These are phyloP conservation scores for Diplodia mutila DNA, from an alignment of 2,329 filamentous ascomycete genomes.

Conservation along the genomic window DNA sequence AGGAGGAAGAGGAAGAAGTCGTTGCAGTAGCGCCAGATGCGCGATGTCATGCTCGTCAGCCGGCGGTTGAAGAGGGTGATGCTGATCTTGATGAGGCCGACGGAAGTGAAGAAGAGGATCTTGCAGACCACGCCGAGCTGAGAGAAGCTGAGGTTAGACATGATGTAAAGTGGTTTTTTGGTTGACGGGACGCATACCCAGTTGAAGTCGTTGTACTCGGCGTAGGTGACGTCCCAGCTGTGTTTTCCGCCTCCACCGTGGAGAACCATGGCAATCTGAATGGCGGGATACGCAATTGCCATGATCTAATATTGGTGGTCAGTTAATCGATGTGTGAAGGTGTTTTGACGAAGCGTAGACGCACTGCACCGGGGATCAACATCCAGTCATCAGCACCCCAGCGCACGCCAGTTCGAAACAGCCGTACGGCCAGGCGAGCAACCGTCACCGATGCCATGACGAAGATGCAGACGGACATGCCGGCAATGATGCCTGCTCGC, in stretches of 20 bases:
- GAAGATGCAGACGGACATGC: conserved; percentile 36
- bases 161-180: no score
- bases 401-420: conserved; percentile 33
- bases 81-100: conserved; percentile 44
- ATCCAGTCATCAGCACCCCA: conserved; percentile 43
- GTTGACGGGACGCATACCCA: background rate
- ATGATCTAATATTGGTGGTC: conserved; percentile 24
- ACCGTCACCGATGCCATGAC: conserved; percentile 37
- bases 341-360: conserved; percentile 13
- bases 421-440: conserved; percentile 35
- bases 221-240: conserved; percentile 41
- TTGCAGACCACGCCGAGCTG: conserved; percentile 32
- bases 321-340: background rate
- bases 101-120: conserved; percentile 36
- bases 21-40: conserved; percentile 37
- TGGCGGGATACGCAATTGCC: conserved; percentile 35
- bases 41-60: conserved; percentile 38
- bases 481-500: conserved; percentile 34
- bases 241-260: conserved; percentile 36
- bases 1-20: conserved; percentile 39
- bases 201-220: conserved; percentile 36
- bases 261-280: conserved; percentile 34
- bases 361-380: conserved; percentile 39
- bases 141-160: background rate
- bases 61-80: conserved; percentile 45